Evolutionary conservation across 805 yeast species (phyloP), one percentile per base, ranked within the genome.

Genomic region (Monosporozyma aquatica): DNA sequence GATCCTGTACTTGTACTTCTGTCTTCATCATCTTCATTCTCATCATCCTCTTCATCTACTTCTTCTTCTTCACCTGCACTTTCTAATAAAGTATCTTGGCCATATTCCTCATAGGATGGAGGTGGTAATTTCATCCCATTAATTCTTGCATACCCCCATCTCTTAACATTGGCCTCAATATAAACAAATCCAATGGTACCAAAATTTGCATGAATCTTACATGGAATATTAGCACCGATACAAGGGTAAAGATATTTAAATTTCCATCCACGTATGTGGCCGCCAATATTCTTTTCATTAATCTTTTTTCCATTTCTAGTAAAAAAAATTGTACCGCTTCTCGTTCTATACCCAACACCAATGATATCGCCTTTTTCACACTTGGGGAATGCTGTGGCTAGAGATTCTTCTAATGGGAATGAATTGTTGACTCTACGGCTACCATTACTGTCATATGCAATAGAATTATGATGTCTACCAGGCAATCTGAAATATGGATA

Each of bases 401-500:
- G 63, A 51, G 66, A 54, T 44, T 60, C 52, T 5, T 68, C 68
- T 37, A 69, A 43, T 40, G 58, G 54, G 52, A 86, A 85, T 5
- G 96, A 87, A 58, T 83, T 85, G 58, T 85, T 87, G 47, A 76
- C 72, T 42, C 97, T 72, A 43, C 95, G 72, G 45, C 74, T 69
- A 3, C 97, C 98, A 41, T 74, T 74, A 5, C 95, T 83, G 48
- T 87, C 96, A 62, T 90, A 92, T n/a, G 87, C 75, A 3, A 87
- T 69, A 0, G 96, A 86, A 59, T 78, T 82, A 34, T 80, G 72
- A 54, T 87, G 95, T 55, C 92, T 75, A 0, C 98, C 98, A 0
- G 98, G 97, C 30, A 92, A 67, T 51, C 97, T 70, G 64, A 92
- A 92, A 63, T 82, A 78, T 2, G 98, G 98, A 55, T 92, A 92